Evolutionary conservation across 2,329 filamentous ascomycete genomes (phyloP), one percentile per base, ranked within the genome.

Genomic region (Gnomoniopsis sp.): DNA sequence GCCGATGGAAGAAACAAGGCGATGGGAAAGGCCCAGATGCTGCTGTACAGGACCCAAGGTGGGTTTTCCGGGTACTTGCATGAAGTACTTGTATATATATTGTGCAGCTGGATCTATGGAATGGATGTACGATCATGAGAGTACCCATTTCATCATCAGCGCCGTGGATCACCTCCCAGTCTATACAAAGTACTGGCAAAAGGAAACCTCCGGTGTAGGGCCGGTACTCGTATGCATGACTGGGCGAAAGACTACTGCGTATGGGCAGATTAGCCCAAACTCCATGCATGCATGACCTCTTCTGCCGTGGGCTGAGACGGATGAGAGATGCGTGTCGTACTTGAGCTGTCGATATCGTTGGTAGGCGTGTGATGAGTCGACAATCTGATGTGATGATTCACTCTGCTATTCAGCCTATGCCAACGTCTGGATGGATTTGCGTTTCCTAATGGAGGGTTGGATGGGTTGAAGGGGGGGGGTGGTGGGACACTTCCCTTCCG

Each of bases 51-150:
- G 12, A 10, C 7, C n/a, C 6, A 2, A n/a, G 36, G 12, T n/a
- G 36, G 34, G 41, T 49, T 41, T 30, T 17, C 49, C 50, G 44
- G 46, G 43, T 47, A 51, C 44, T 53, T 58, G 57, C 51, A 58
- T 58, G 51, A 50, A 46, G 48, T 47, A 41, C 4, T 41, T 6
- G 12, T 41, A 23, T 57, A 51, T 38, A 34, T 23, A 51, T 47
- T 48, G 54, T 44, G 54, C 41, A 47, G 54, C 36, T 57, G 49
- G 44, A 36, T 43, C 34, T 30, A 34, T 41, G 43, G 49, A 57
- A 49, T 52, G 36, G 33, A 26, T 30, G 34, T 44, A 46, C 36
- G 38, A 49, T 41, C 49, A 51, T 57, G 26, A 8, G 26, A 50
- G 19, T 19, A 34, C 34, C 26, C 26, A 30, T 8, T 30, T 8